Base-by-base conservation (phyloP, 2,329 filamentous ascomycete genomes). In the Cytospora piceicola region DNA sequence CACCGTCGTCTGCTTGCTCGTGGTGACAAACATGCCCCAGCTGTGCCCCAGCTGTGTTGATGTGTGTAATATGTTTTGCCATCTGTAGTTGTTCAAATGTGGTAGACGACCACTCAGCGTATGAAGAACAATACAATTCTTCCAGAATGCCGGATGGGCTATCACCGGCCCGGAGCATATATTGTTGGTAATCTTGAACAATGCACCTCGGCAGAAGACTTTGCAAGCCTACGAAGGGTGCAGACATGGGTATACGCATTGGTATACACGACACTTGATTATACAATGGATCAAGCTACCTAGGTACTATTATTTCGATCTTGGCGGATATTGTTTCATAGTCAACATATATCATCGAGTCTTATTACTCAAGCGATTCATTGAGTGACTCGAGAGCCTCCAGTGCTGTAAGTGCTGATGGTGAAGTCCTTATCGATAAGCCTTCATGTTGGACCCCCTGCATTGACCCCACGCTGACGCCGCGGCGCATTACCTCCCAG, bases 381-480 rank as follows among this genome's bases (percentile, higher is more conserved):
- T 42, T n/a, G 39, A n/a, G 39, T 42, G 17, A 42, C 4, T 42
- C 17, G 39, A 42, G 39, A 42, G n/a, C 20, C 4, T 17, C 12
- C 11, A 39, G 14, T 15, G 15, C 36, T 39, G 36, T 14, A 8
- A 39, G 7, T 17, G 42, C n/a, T 46, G 42, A 6, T 46, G 1
- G 3, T 46, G 46, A 49, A 14, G 22, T 5, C 14, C 17, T 27
- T 60, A 65, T 65, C 63, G 63, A 65, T 60, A 65, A 58, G 32
- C 46, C 17, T 15, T 32, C n/a, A 27, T 20, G 29, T 29, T 52
- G 24, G 30, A 9, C 32, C 57, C 49, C 58, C 27, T 53, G 51
- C 36, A 49, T 65, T 57, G 39, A 56, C 63, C 57, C 57, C 63
- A 64, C 51, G 63, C 49, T 58, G 58, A 61, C 62, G 62, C 29